phyloP scores from a whole-genome alignment of 331 rosid genomes.

The Ulmus americana region DNA sequence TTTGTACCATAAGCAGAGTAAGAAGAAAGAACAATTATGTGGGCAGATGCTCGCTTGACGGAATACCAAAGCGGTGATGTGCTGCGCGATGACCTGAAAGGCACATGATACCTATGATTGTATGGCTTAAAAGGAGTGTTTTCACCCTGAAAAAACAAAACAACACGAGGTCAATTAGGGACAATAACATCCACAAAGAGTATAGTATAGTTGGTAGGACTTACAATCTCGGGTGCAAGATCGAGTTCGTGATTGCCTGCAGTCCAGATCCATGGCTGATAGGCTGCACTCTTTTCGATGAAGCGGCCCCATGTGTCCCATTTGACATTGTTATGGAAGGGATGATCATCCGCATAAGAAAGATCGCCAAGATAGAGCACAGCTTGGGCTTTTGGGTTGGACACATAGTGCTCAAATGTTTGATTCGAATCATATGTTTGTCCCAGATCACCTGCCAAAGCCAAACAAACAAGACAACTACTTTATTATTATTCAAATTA shows the following conservation, averaged over 20 bases:
- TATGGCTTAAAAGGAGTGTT: slow-evolving; percentile 42
- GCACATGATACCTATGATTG: slow-evolving; percentile 38
- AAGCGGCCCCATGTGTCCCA: slow-evolving; percentile 52
- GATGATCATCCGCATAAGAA: slow-evolving; percentile 39
- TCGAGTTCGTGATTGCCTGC: slow-evolving; percentile 50
- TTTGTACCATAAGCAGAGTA: slow-evolving; percentile 44
- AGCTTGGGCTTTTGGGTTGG: slow-evolving; percentile 36
- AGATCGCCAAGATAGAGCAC: slow-evolving; percentile 43
- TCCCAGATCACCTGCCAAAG: slow-evolving; percentile 38
- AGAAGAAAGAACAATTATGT: slow-evolving; percentile 43
- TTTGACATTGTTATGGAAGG: slow-evolving; percentile 29
- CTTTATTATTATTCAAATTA: not conserved
- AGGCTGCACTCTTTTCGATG: slow-evolving; percentile 39
- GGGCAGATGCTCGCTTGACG: slow-evolving; percentile 46
- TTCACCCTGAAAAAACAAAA: slow-evolving; percentile 36
- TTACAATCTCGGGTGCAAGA: slow-evolving; percentile 38
- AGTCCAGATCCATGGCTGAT: slow-evolving; percentile 55
- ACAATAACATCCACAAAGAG: too few relatives aligned
- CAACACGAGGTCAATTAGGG: not conserved
- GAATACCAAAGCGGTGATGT: slow-evolving; percentile 46
- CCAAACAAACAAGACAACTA: not conserved
- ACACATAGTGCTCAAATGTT: slow-evolving; percentile 33
- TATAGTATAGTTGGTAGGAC: not conserved
- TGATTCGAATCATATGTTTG: slow-evolving; percentile 32
- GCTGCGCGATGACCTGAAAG: slow-evolving; percentile 37